Evolutionary conservation across 805 yeast species (phyloP).

Genomic region (Metschnikowia peoriensis): DNA sequence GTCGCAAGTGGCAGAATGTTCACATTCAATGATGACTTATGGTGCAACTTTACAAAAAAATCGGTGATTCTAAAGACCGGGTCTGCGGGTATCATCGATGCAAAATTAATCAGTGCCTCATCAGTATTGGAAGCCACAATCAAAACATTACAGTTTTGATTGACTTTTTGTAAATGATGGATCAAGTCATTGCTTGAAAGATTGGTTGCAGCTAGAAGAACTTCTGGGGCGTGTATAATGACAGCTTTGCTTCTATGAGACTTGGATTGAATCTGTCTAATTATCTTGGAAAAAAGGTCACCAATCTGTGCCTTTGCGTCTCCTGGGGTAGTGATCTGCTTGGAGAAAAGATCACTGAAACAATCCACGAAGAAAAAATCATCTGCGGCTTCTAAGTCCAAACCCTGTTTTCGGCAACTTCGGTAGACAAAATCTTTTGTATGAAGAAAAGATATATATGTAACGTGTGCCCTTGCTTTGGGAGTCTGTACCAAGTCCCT

Average conservation of each 20-base stretch:
- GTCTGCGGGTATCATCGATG: conserved; percentile 20
- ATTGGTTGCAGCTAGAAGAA: conserved; percentile 44
- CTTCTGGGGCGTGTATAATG: conserved; percentile 48
- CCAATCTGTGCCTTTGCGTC: conserved; percentile 17
- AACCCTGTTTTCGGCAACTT: conserved; percentile 39
- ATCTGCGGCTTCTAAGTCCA: conserved; percentile 24
- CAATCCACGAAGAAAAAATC: conserved; percentile 44
- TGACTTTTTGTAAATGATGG: conserved; percentile 31
- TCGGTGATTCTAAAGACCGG: conserved; percentile 46
- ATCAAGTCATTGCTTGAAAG: conserved; percentile 33
- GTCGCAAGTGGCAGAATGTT: conserved; percentile 67
- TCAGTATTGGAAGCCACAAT: conserved; percentile 40
- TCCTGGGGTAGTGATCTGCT: conserved; percentile 24
- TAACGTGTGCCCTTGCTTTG: conserved; percentile 26
- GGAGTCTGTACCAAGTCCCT: conserved; percentile 22
- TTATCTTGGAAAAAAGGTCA: conserved; percentile 20
- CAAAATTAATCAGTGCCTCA: conserved; percentile 30
- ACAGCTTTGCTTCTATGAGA: conserved; percentile 23
- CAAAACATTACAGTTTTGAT: conserved; percentile 30
- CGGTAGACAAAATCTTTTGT: conserved; percentile 33
- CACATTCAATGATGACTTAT: conserved; percentile 52
- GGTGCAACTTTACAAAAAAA: conserved; percentile 46
- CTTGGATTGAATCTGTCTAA: conserved; percentile 7
- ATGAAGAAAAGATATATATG: conserved; percentile 36
- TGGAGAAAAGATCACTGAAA: conserved; percentile 44